A percentile compares a stretch with the other conserved stretches of the same genome.
These are phyloP conservation scores for Ottelia alismoides DNA, from an alignment of 106 monocot species.

Conservation along the genomic window DNA sequence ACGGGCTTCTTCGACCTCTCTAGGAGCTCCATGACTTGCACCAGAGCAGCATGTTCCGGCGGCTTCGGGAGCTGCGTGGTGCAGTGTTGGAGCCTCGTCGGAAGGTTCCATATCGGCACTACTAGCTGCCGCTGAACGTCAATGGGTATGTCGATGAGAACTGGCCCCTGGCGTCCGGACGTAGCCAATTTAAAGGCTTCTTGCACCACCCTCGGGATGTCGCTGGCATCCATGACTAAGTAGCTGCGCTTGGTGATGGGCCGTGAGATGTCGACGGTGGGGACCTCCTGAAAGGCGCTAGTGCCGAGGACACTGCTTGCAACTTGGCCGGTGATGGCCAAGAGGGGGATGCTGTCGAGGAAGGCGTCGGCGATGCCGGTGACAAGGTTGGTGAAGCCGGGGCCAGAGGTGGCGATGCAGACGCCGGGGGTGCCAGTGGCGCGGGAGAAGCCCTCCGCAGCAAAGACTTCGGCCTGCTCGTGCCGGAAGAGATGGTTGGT, in stretches of 20 bases:
- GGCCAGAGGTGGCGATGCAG: conserved; percentile 93
- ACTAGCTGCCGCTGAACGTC: conserved; percentile 90
- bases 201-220: conserved; percentile 59
- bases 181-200: conserved; percentile 85
- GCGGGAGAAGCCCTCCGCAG: conserved; percentile 70
- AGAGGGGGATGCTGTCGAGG: conserved; percentile 81
- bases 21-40: conserved; percentile 49
- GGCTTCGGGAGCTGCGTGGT: conserved; percentile 55
- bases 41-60: conserved; percentile 22
- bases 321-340: conserved; percentile 95
- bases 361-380: conserved; percentile 74
- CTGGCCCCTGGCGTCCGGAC: conserved; percentile 76
- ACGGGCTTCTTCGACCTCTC: conserved; percentile 51
- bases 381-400: conserved; percentile 91
- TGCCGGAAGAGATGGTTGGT: conserved; percentile 75
- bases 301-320: conserved; percentile 92
- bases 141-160: conserved; percentile 80
- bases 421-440: conserved; percentile 75
- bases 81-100: conserved; percentile 41
- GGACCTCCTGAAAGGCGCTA: conserved; percentile 91
- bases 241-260: conserved; percentile 94
- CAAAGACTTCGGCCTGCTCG: conserved; percentile 91
- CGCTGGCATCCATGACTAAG: conserved; percentile 63
- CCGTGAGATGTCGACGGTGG: conserved; percentile 84
- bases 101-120: conserved; percentile 42